A percentile compares a stretch with the other conserved stretches of the same genome.
These are phyloP conservation scores for Eucalyptus urophylla DNA, from an alignment of 345 rosid species.

Conservation along the genomic window DNA sequence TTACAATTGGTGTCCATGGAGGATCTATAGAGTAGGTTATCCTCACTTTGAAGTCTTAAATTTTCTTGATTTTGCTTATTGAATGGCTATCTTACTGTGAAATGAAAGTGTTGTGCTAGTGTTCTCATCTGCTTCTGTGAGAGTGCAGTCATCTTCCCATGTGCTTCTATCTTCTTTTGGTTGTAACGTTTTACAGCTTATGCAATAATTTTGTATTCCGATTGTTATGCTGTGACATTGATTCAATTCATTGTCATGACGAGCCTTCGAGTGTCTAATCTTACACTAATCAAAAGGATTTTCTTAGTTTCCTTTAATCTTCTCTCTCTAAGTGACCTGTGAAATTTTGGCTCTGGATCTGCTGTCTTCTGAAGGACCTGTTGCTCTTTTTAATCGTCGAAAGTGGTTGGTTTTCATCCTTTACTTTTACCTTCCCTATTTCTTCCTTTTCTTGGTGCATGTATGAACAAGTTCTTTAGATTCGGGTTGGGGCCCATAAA, in stretches of 20 bases:
- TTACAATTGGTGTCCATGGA: constrained; percentile 85
- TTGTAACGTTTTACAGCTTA: neutral
- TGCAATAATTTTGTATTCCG: neutral
- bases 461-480: neutral
- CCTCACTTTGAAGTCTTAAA: neutral
- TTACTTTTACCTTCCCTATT: neutral
- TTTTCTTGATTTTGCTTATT: neutral
- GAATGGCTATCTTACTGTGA: neutral
- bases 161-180: neutral
- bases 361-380: neutral
- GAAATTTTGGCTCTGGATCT: neutral
- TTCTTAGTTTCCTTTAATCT: neutral
- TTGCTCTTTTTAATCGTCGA: neutral
- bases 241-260: neutral
- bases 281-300: neutral
- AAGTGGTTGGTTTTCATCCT: neutral
- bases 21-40: constrained; percentile 79
- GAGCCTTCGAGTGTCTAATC: neutral
- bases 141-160: neutral
- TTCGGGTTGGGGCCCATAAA: neutral
- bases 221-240: neutral
- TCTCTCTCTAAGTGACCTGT: neutral
- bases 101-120: neutral
- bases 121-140: neutral
- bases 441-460: neutral